phyloP scores from a whole-genome alignment of 176 grass and related monocot genomes.

The Phragmites australis region DNA sequence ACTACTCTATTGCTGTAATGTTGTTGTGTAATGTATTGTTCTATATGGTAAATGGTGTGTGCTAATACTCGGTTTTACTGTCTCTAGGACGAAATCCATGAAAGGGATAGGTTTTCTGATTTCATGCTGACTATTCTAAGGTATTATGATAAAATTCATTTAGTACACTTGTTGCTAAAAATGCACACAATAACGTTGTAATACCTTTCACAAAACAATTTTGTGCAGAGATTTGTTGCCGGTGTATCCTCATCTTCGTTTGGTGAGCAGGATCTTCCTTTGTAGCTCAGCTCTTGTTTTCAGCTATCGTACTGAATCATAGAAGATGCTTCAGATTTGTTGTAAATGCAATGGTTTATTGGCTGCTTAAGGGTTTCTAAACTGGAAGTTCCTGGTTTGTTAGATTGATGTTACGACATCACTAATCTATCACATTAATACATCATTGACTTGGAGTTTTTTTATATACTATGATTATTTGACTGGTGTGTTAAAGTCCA shows the following conservation, averaged over 20 bases:
- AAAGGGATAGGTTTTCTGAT: conserved; percentile 99
- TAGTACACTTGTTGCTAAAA: conserved; percentile 16
- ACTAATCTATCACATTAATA: neutral
- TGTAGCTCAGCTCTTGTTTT: conserved; percentile 22
- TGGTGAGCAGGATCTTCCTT: conserved; percentile 57
- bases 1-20: neutral
- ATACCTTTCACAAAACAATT: conserved; percentile 19
- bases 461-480: neutral
- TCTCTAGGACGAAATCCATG: conserved; percentile 95
- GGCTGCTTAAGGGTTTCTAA: neutral
- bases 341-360: conserved; percentile 5
- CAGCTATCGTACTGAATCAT: neutral
- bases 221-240: conserved; percentile 85
- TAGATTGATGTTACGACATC: neutral
- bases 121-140: conserved; percentile 95
- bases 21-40: conserved; percentile 23
- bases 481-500: neutral
- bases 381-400: neutral
- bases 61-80: conserved; percentile 14
- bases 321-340: conserved; percentile 13
- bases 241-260: conserved; percentile 69
- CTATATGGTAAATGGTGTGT: conserved; percentile 14
- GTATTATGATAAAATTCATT: conserved; percentile 41
- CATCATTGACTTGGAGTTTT: neutral
- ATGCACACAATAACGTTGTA: conserved; percentile 24